Evolutionary conservation across 176 grass and related monocot genomes (phyloP).

Genomic region (Eleusine indica): DNA sequence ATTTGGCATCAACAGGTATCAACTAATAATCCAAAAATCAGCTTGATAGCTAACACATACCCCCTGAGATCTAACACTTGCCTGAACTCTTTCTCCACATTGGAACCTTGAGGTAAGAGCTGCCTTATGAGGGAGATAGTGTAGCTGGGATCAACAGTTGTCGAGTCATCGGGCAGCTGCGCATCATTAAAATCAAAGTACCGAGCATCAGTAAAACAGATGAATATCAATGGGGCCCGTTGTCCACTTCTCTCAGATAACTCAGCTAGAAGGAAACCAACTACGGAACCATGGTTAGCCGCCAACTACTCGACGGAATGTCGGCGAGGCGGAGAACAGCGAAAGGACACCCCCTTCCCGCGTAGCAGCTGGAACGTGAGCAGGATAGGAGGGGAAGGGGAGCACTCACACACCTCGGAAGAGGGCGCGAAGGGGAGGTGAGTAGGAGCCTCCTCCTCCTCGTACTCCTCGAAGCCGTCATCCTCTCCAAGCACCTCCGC

Average conservation of each 20-base stretch:
- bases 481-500: constrained; percentile 3
- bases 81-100: constrained; percentile 57
- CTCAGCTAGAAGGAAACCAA: background rate
- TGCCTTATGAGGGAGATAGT: constrained; percentile 83
- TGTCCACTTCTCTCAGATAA: background rate
- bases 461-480: constrained; percentile 1
- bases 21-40: constrained; percentile 11
- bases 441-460: constrained; percentile 51
- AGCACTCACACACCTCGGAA: constrained; percentile 53
- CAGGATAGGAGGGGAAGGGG: background rate
- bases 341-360: background rate
- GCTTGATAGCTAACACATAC: background rate
- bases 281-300: background rate
- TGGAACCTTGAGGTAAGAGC: constrained; percentile 63
- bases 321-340: background rate
- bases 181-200: constrained; percentile 19
- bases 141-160: constrained; percentile 94
- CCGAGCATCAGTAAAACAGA: constrained; percentile 8
- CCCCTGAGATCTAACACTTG: background rate
- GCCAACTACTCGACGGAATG: constrained; percentile 44
- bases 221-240: background rate
- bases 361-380: background rate
- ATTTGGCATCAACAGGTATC: constrained; percentile 19
- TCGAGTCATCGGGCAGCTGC: constrained; percentile 65
- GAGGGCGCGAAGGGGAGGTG: constrained; percentile 80